phyloP scores from a whole-genome alignment of 139 green algal genomes.

The Ettlia oleoabundans region DNA sequence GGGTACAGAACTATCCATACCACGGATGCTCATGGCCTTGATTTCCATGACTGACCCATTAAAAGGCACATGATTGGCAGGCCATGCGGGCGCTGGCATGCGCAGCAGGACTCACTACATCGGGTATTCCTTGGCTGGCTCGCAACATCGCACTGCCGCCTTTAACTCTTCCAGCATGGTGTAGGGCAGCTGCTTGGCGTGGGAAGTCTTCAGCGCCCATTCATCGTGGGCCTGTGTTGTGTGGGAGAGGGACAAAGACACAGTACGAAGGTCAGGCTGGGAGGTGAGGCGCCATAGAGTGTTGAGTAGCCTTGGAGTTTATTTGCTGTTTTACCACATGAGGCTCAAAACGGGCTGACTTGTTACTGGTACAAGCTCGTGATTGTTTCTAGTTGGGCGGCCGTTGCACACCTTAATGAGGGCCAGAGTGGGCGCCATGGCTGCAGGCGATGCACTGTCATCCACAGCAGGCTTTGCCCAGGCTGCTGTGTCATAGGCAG shows the following conservation, averaged over 20 bases:
- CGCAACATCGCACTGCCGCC: neutral
- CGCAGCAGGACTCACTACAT: neutral
- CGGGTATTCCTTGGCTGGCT: slow-evolving; percentile 6
- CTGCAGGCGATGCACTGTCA: slow-evolving; percentile 6
- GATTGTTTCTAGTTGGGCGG: too few relatives aligned
- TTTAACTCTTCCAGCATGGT: slow-evolving; percentile 29
- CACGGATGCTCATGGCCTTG: too few relatives aligned
- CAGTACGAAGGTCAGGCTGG: neutral
- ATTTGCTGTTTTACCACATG: too few relatives aligned
- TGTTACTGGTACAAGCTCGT: too few relatives aligned
- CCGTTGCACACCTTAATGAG: slow-evolving; percentile 5
- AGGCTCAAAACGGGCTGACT: too few relatives aligned
- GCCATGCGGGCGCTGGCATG: neutral
- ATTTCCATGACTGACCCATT: too few relatives aligned
- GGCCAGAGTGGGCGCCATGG: slow-evolving; percentile 16
- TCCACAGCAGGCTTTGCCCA: neutral
- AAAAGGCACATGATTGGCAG: neutral
- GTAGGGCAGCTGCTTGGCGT: slow-evolving; percentile 15
- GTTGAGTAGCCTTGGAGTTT: too few relatives aligned
- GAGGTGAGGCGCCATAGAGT: too few relatives aligned
- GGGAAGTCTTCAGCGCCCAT: neutral
- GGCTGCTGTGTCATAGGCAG: neutral
- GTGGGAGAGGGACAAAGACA: too few relatives aligned
- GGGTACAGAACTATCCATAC: too few relatives aligned
- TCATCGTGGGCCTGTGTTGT: neutral